These are phyloP conservation scores for Fusarium fracticaudum DNA, from an alignment of 2,329 filamentous ascomycete species.

Conservation along the genomic window DNA sequence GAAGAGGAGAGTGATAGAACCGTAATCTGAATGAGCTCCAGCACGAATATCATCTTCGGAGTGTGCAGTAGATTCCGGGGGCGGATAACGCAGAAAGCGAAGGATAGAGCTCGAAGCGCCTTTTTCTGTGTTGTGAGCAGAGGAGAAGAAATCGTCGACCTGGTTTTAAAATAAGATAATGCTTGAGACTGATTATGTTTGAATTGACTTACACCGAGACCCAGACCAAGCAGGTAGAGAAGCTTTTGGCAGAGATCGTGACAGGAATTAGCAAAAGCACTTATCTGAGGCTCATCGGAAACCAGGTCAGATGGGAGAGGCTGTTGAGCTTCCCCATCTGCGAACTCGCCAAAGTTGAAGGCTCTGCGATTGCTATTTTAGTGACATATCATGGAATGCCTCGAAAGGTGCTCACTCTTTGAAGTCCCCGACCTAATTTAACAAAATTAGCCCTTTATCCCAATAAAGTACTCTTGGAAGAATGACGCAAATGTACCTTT, in stretches of 20 bases:
- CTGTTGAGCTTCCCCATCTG: constrained; percentile 75
- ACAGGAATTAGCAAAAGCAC: constrained; percentile 75
- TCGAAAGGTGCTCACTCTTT: constrained; percentile 73
- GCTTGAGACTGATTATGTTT: neutral
- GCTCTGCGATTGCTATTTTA: constrained; percentile 62
- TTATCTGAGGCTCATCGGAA: constrained; percentile 68
- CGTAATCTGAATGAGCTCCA: constrained; percentile 92
- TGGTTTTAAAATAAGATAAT: constrained; percentile 30
- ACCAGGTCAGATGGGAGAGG: constrained; percentile 75
- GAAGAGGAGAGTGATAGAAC: constrained; percentile 79
- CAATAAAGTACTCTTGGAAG: neutral
- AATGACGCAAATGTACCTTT: constrained; percentile 58
- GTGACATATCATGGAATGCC: neutral
- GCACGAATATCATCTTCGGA: constrained; percentile 75
- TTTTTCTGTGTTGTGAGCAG: constrained; percentile 57
- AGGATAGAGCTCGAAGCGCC: constrained; percentile 68
- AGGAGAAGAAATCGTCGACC: constrained; percentile 64
- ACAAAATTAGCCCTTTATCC: neutral
- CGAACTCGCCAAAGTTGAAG: constrained; percentile 90
- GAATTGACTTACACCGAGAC: constrained; percentile 66
- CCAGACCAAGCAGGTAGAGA: constrained; percentile 79
- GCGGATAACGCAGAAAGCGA: constrained; percentile 78
- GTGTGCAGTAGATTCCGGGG: constrained; percentile 56
- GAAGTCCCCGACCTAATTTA: constrained; percentile 76
- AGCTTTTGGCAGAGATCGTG: constrained; percentile 77